Evolutionary conservation across 371 early-diverging fungal genomes (phyloP).

Genomic region (Rhizopus sp.): DNA sequence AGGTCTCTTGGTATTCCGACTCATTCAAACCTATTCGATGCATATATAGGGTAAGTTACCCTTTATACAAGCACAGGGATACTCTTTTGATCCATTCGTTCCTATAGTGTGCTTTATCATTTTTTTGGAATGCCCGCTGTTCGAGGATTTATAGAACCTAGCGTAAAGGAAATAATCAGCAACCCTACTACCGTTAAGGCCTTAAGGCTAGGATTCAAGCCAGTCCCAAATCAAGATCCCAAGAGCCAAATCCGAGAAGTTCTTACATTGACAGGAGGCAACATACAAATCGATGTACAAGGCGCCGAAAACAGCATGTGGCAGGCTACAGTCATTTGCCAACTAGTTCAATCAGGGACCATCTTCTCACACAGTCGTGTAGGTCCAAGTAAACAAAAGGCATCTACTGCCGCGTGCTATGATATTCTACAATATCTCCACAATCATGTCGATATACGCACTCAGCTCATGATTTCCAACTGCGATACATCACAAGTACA

Average conservation of each 20-base stretch:
- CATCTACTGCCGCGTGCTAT: slow-evolving; percentile 8
- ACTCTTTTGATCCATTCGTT: not conserved
- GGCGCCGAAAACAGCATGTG: not conserved
- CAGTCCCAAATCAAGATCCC: not conserved
- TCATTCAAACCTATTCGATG: not conserved
- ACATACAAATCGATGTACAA: not conserved
- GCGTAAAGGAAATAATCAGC: not conserved
- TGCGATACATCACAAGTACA: not conserved
- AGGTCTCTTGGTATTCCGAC: not conserved
- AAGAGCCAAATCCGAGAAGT: not conserved
- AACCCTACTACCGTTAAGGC: not conserved
- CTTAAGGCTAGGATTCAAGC: not conserved
- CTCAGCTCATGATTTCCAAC: not conserved
- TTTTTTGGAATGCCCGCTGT: slow-evolving; percentile 2
- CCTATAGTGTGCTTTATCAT: not conserved
- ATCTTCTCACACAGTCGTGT: slow-evolving; percentile 11
- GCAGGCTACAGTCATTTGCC: slow-evolving; percentile 2
- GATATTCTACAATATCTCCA: slow-evolving; percentile 10
- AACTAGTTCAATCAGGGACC: not conserved
- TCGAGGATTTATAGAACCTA: not conserved
- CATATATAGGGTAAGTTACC: not conserved
- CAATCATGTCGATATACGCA: slow-evolving; percentile 1
- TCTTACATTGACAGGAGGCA: not conserved
- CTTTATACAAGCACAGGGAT: not conserved
- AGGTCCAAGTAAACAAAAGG: slow-evolving; percentile 12